phyloP scores from a whole-genome alignment of 164 flowering plant species.

The Dillenia suffruticosa region DNA sequence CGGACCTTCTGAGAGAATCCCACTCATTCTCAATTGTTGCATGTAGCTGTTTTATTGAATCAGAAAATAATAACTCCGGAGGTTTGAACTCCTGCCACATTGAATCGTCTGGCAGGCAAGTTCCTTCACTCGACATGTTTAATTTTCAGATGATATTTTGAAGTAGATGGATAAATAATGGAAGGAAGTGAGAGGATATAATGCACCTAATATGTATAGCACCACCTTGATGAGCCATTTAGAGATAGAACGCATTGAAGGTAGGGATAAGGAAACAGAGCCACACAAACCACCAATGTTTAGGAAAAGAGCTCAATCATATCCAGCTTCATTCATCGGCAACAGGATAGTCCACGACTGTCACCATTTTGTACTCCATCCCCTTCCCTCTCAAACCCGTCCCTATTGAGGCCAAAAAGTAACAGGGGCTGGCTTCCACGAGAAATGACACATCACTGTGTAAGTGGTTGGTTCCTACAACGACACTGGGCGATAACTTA shows the following conservation, averaged over 20 bases:
- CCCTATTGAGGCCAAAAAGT: slow-evolving; percentile 5
- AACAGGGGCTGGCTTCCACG: no score
- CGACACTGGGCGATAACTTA: no score
- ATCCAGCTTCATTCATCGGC: slow-evolving; percentile 17
- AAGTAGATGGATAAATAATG: no score
- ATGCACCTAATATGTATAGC: slow-evolving; percentile 17
- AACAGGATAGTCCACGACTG: slow-evolving; percentile 42
- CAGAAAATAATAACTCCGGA: slow-evolving; percentile 38
- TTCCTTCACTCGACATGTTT: slow-evolving; percentile 37
- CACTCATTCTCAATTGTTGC: slow-evolving; percentile 60
- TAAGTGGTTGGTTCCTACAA: no score
- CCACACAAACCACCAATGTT: slow-evolving; percentile 70
- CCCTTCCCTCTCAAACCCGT: slow-evolving; percentile 7
- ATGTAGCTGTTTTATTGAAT: slow-evolving; percentile 45
- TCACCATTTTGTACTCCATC: slow-evolving; percentile 12
- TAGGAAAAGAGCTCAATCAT: slow-evolving; percentile 28
- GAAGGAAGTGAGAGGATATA: slow-evolving; percentile 21
- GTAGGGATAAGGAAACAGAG: slow-evolving; percentile 81
- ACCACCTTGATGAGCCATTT: not conserved
- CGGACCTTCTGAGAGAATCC: slow-evolving; percentile 59
- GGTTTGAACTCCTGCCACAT: slow-evolving; percentile 55
- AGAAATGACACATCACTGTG: no score
- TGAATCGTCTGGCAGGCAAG: slow-evolving; percentile 23
- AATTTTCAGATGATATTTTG: not conserved
- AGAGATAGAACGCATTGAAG: slow-evolving; percentile 4